A percentile compares a stretch with the other conserved stretches of the same genome.
Conservation (phyloP, 768 basidiomycete genomes). For the Tulasnella sp. region DNA sequence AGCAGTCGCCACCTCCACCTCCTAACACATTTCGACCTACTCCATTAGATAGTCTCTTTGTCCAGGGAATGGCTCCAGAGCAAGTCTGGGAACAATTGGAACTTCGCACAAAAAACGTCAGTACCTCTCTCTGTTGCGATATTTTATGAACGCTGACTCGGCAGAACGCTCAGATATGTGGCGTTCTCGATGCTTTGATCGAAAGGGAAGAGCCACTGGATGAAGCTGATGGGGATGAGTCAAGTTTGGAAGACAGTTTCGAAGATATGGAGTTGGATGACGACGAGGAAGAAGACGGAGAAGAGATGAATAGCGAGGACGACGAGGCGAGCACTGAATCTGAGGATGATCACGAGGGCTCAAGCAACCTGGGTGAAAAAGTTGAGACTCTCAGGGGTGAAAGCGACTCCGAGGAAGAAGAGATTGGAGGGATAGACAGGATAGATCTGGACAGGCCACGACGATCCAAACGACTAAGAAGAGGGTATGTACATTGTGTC, state of each 20-base stretch:
- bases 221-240: conserved; percentile 18
- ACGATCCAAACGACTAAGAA: conserved; percentile 20
- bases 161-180: conserved; percentile 27
- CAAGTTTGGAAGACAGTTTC: conserved; percentile 15
- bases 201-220: conserved; percentile 22
- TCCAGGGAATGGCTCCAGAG: conserved; percentile 67
- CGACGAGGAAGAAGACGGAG: conserved; percentile 26
- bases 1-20: conserved; percentile 26
- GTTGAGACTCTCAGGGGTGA: conserved; percentile 24
- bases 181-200: conserved; percentile 45
- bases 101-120: conserved; percentile 51
- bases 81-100: conserved; percentile 95
- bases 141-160: neutral
- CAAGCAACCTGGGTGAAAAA: conserved; percentile 20
- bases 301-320: conserved; percentile 17
- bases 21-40: conserved; percentile 32
- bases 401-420: conserved; percentile 24
- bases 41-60: conserved; percentile 60
- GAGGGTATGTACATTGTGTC: conserved; percentile 12
- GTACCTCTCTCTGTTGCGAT: neutral
- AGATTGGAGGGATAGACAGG: conserved; percentile 26
- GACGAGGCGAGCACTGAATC: conserved; percentile 5
- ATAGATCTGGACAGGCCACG: conserved; percentile 21
- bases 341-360: conserved; percentile 25
- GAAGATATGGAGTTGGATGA: conserved; percentile 22